These are phyloP conservation scores for Fusarium pseudoanthophilum DNA, from an alignment of 2,329 filamentous ascomycete species.

Conservation along the genomic window DNA sequence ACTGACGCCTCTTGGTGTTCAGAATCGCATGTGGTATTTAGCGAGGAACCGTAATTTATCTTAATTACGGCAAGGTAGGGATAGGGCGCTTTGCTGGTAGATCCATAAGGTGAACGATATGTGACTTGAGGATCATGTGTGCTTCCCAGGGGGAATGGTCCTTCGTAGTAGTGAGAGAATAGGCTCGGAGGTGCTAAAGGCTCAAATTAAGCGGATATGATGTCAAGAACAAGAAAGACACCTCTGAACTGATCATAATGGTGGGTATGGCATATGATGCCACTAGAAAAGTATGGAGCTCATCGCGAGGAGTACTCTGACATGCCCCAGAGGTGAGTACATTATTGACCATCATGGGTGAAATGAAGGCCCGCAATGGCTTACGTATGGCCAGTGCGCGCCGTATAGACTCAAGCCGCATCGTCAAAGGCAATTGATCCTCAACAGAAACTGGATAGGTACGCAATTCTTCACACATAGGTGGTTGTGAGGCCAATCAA, in stretches of 20 bases:
- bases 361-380: background rate
- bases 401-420: accelerated
- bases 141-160: accelerated
- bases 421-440: accelerated
- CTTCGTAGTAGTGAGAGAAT: background rate
- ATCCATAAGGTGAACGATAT: background rate
- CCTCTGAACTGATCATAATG: accelerated
- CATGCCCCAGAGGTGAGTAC: background rate
- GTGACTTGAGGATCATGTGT: too few relatives aligned
- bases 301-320: background rate
- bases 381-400: accelerated
- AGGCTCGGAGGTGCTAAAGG: accelerated
- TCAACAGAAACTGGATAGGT: too few relatives aligned
- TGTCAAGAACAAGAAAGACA: background rate
- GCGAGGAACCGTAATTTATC: background rate
- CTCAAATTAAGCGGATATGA: accelerated
- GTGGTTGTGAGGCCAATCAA: background rate
- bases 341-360: background rate
- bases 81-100: accelerated
- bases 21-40: background rate
- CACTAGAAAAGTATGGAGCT: background rate
- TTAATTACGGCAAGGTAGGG: accelerated
- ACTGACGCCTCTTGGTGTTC: accelerated
- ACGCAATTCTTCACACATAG: background rate
- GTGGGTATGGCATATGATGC: background rate